Evolutionary conservation across 805 yeast species (phyloP).

Genomic region (Priceomyces haplophilus): DNA sequence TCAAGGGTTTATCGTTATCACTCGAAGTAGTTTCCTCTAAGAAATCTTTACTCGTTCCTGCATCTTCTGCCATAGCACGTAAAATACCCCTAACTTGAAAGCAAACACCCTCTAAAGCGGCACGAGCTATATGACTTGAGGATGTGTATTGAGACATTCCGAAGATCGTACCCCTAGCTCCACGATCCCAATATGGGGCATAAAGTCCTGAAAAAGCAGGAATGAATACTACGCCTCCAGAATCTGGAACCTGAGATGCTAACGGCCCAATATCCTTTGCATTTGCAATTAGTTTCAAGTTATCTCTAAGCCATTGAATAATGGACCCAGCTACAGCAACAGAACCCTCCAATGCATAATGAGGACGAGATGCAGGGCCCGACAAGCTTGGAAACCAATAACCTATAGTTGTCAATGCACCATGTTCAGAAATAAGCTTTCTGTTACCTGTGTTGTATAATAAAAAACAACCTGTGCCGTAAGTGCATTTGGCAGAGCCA

Average conservation of each 20-base stretch:
- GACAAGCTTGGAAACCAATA: slow-evolving; percentile 76
- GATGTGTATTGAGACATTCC: slow-evolving; percentile 92
- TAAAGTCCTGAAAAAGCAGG: slow-evolving; percentile 93
- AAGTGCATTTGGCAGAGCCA: slow-evolving; percentile 92
- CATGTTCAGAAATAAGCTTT: slow-evolving; percentile 70
- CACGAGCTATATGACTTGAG: slow-evolving; percentile 89
- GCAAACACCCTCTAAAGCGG: slow-evolving; percentile 93
- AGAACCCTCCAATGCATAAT: slow-evolving; percentile 91
- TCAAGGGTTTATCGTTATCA: slow-evolving; percentile 44
- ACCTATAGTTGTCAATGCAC: slow-evolving; percentile 85
- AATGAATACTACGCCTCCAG: slow-evolving; percentile 91
- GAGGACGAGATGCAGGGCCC: slow-evolving; percentile 55
- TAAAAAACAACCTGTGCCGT: slow-evolving; percentile 93
- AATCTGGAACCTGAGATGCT: slow-evolving; percentile 73
- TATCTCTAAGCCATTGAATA: slow-evolving; percentile 92
- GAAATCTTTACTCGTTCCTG: slow-evolving; percentile 60
- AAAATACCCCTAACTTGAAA: slow-evolving; percentile 89
- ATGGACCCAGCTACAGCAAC: slow-evolving; percentile 95
- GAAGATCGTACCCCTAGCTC: slow-evolving; percentile 87
- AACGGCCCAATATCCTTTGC: slow-evolving; percentile 89
- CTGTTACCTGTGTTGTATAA: slow-evolving; percentile 80
- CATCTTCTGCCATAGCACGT: slow-evolving; percentile 85
- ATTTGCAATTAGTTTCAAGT: slow-evolving; percentile 73
- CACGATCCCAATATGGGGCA: slow-evolving; percentile 95
- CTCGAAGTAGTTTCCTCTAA: slow-evolving; percentile 50